Evolutionary conservation across 2,329 filamentous ascomycete genomes (phyloP), one percentile per base, ranked within the genome.

Genomic region (Ascochyta viciae-villosae): DNA sequence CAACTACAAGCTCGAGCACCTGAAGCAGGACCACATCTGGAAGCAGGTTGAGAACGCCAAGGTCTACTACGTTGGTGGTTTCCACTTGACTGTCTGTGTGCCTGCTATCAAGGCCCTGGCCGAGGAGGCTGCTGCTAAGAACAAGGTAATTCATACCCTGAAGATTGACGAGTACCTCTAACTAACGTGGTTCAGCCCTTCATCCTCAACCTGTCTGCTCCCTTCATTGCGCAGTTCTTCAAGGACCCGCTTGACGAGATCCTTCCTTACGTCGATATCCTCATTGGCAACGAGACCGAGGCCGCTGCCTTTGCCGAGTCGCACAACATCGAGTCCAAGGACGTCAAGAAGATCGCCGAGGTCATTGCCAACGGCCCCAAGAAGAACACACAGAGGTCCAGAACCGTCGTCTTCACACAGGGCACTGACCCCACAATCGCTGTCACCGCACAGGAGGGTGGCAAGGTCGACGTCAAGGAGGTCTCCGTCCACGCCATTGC

Each of bases 181-280:
- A 38, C 55, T 68, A 22, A 68, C 35, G 13, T 6, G 7, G 1
- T 16, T 27, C 58, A 85, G 84, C 75, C 84, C 60, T 96, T 98
- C 78, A 87, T 93, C 69, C 87, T 99, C 68, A 96, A 92, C 67
- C 87, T 99, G 59, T 95, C 92, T 47, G 95, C 95, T 7, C 95
- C 95, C 57, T 99, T 99, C 83, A 96, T 99, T 73, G 83, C 89
- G 35, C 90, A 96, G 76, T 96, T 97, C 85, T 99, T 98, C 89
- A 97, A 97, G 84, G 93, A 97, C 45, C 90, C 87, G 64, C 86
- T 99, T 43, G 92, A 96, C 78, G 88, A 87, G 70, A 89, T 90
- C 50, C 83, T 92, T 49, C 90, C 90, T 27, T 97, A 96, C 86
- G 96, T 92, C 84, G 93, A 98, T 81, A 96, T 94, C 80, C 83